Percentiles rank a stretch among this genome's conserved stretches.
These are phyloP conservation scores for Nicotiana noctiflora DNA, from an alignment of 257 asterid species.

Conservation along the genomic window DNA sequence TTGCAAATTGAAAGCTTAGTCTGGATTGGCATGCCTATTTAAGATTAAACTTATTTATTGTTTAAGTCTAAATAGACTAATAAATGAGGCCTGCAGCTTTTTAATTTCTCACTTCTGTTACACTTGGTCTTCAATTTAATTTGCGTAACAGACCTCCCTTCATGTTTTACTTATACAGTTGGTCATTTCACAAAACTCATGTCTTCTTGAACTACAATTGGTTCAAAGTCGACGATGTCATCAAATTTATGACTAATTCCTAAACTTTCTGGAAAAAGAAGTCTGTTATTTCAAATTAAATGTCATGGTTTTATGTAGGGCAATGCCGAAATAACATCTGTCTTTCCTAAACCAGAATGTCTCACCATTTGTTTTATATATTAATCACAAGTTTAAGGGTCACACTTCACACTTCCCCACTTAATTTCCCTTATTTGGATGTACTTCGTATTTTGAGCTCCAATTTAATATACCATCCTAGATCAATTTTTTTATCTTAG, in stretches of 20 bases:
- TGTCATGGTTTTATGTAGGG: not conserved
- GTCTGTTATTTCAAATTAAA: not conserved
- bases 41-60: not conserved
- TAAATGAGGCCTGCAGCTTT: not conserved
- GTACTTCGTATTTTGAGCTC: not conserved
- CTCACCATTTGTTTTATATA: not conserved
- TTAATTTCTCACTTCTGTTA: not conserved
- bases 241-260: not conserved
- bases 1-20: not conserved
- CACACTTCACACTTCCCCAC: not conserved
- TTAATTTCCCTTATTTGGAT: not conserved
- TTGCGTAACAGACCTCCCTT: not conserved
- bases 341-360: not conserved
- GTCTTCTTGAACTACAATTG: not conserved
- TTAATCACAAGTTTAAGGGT: not conserved
- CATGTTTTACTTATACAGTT: not conserved
- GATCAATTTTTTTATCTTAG: not conserved
- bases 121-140: not conserved
- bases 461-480: not conserved
- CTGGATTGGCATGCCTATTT: constrained; percentile 3
- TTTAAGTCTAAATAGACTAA: not conserved
- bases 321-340: not conserved
- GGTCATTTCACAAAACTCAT: not conserved
- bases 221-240: not conserved
- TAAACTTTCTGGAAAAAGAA: not conserved